Evolutionary conservation across 164 flowering plant species (phyloP).

Genomic region (Paratinospora sagittata): DNA sequence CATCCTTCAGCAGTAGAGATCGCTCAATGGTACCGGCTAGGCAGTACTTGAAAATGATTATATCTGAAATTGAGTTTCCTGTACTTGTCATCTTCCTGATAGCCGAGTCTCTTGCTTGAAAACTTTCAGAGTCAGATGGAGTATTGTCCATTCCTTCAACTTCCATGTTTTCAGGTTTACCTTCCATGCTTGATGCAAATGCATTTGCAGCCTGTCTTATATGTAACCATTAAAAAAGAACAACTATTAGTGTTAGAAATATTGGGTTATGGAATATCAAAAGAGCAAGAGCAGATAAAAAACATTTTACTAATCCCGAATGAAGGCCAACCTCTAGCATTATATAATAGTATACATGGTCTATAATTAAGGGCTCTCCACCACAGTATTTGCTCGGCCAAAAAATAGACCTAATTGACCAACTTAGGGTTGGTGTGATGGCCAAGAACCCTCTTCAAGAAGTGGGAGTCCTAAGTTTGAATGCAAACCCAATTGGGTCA

Average conservation of each 20-base stretch:
- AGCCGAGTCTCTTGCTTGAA: slow-evolving; percentile 38
- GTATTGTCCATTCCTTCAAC: slow-evolving; percentile 40
- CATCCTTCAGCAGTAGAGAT: slow-evolving; percentile 62
- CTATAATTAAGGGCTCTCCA: not conserved
- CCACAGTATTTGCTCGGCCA: not conserved
- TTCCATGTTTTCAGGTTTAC: slow-evolving; percentile 33
- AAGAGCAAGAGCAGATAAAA: not conserved
- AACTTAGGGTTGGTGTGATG: too few relatives aligned
- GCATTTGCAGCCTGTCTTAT: slow-evolving; percentile 36
- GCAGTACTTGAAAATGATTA: slow-evolving; percentile 66
- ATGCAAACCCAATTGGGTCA: too few relatives aligned
- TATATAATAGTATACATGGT: not conserved
- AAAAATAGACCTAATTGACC: not conserved
- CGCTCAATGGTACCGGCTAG: slow-evolving; percentile 64
- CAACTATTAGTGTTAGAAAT: not conserved
- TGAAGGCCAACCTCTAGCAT: not conserved
- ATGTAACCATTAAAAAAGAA: not conserved
- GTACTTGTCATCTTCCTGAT: slow-evolving; percentile 25
- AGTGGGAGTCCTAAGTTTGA: too few relatives aligned
- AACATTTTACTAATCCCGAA: not conserved
- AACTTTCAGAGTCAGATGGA: slow-evolving; percentile 60
- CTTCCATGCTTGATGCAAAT: slow-evolving; percentile 18
- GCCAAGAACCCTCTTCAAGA: too few relatives aligned
- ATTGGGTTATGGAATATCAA: not conserved
- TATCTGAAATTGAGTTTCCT: slow-evolving; percentile 48